These are phyloP conservation scores for Leccinum imitatum DNA, from an alignment of 768 basidiomycete species.

Conservation along the genomic window DNA sequence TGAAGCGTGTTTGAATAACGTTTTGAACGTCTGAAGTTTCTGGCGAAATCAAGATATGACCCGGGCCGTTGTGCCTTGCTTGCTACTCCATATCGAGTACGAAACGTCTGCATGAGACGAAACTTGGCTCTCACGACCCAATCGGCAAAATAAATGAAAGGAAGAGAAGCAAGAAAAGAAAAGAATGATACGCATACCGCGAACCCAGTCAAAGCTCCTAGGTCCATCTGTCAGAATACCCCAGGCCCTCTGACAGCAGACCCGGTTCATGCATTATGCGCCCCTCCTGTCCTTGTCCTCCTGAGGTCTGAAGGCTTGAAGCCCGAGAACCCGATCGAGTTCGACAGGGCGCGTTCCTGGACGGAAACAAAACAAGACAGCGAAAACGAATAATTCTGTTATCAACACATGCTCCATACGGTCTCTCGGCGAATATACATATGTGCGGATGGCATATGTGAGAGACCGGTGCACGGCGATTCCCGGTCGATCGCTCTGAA, in stretches of 20 bases:
- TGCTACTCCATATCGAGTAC: too few species aligned
- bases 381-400: neutral
- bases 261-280: neutral
- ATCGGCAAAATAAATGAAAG: too few species aligned
- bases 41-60: neutral
- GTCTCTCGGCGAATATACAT: neutral
- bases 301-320: neutral
- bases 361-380: neutral
- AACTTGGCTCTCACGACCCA: too few species aligned
- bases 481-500: neutral
- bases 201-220: too few species aligned
- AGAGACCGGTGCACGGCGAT: neutral
- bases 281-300: neutral
- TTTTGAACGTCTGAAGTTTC: neutral
- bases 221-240: too few species aligned
- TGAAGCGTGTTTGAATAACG: neutral
- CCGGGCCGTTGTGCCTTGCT: too few species aligned
- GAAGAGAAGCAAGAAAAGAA: too few species aligned
- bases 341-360: neutral
- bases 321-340: neutral
- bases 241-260: neutral
- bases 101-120: too few species aligned
- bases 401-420: neutral
- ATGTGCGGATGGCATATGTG: neutral
- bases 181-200: too few species aligned